Evolutionary conservation across 768 basidiomycete species (phyloP).

Genomic region (Rubroboletus pulcherrimus): DNA sequence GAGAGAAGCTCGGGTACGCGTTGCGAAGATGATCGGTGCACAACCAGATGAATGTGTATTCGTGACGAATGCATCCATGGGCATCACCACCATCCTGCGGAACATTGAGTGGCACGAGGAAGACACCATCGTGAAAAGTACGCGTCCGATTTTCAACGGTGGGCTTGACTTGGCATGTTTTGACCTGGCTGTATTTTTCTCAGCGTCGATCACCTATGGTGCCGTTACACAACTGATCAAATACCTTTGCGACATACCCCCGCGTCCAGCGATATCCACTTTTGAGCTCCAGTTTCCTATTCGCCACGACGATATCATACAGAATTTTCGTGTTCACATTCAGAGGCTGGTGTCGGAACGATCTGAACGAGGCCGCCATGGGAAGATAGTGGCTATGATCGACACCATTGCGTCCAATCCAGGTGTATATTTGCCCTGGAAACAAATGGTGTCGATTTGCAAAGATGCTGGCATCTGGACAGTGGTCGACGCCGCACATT

Average conservation of each 20-base stretch:
- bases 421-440: neutral
- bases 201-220: slow-evolving; percentile 52
- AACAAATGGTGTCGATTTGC: neutral
- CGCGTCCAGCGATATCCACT: slow-evolving; percentile 35
- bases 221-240: slow-evolving; percentile 47
- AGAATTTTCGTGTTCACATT: neutral
- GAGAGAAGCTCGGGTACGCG: slow-evolving; percentile 34
- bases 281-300: neutral
- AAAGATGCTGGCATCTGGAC: neutral
- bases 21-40: slow-evolving; percentile 44
- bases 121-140: slow-evolving; percentile 33
- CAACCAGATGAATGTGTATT: slow-evolving; percentile 49
- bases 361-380: neutral
- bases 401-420: neutral
- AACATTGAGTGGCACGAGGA: slow-evolving; percentile 64
- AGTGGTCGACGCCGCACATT: neutral
- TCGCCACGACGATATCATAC: neutral
- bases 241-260: slow-evolving; percentile 48
- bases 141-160: neutral
- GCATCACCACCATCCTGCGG: slow-evolving; percentile 55
- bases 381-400: neutral
- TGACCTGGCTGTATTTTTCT: neutral
- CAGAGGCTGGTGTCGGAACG: neutral
- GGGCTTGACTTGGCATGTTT: neutral
- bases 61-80: slow-evolving; percentile 2